phyloP scores from a whole-genome alignment of 1,284 basidiomycete genomes.

The Tilletia setariae region DNA sequence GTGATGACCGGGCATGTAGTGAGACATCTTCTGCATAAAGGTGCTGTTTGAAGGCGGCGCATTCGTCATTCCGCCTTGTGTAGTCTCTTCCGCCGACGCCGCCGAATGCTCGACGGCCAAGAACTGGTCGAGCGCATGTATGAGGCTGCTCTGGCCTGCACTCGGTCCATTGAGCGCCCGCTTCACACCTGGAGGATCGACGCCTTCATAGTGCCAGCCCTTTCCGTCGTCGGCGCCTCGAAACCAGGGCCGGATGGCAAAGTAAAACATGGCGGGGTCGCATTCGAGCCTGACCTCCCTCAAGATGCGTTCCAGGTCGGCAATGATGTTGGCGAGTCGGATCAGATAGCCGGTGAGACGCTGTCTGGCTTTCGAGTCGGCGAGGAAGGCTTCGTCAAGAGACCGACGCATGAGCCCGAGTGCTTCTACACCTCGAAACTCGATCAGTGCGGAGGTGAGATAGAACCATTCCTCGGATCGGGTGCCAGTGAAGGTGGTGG shows the following conservation, averaged over 20 bases:
- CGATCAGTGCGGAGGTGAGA: conserved; percentile 81
- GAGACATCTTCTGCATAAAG: conserved; percentile 43
- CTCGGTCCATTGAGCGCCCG: conserved; percentile 75
- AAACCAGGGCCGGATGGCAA: conserved; percentile 87
- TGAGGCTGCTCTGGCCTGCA: conserved; percentile 82
- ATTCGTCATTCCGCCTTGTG: conserved; percentile 19
- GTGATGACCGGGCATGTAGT: conserved; percentile 59
- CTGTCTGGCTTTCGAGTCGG: conserved; percentile 69
- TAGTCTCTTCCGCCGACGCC: conserved; percentile 48
- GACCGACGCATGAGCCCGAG: conserved; percentile 80
- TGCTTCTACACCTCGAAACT: conserved; percentile 80
- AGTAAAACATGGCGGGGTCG: conserved; percentile 77
- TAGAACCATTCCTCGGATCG: conserved; percentile 86
- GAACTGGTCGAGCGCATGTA: conserved; percentile 86
- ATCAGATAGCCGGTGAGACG: conserved; percentile 62
- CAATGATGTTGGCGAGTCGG: conserved; percentile 67
- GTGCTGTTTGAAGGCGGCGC: conserved; percentile 27
- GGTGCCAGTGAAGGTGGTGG: conserved; percentile 74
- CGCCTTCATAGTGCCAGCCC: conserved; percentile 78
- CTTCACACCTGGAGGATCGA: conserved; percentile 59
- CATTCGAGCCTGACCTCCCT: conserved; percentile 66
- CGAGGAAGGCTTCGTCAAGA: conserved; percentile 88
- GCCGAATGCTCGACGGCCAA: conserved; percentile 71
- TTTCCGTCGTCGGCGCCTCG: conserved; percentile 71
- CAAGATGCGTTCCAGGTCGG: conserved; percentile 45